These are phyloP conservation scores for Pseudodiploospora longispora DNA, from an alignment of 2,329 filamentous ascomycete genomes.

Conservation along the genomic window DNA sequence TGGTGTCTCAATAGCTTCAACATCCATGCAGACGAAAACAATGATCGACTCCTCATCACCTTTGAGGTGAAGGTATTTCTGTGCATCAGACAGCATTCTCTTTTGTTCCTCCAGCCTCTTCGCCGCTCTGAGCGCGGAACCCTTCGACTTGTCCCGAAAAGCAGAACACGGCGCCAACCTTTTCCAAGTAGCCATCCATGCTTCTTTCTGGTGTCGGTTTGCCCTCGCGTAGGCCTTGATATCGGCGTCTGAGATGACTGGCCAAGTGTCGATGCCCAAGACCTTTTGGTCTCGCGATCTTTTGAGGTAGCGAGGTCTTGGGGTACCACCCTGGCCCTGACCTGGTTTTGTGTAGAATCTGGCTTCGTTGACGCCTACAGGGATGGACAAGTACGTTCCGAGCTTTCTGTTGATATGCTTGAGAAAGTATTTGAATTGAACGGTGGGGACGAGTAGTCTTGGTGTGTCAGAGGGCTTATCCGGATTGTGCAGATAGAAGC, in stretches of 20 bases:
- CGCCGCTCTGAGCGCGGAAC: conserved; percentile 35
- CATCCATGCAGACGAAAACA: conserved; percentile 71
- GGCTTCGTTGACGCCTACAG: conserved; percentile 37
- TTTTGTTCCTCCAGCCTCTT: conserved; percentile 41
- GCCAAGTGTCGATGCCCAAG: conserved; percentile 21
- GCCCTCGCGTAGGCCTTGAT: conserved; percentile 18
- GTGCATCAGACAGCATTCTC: conserved; percentile 53
- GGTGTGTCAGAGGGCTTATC: conserved; percentile 37
- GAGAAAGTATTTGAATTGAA: conserved; percentile 59
- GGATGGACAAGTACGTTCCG: conserved; percentile 48
- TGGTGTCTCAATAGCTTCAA: conserved; percentile 70
- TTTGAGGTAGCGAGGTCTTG: conserved; percentile 61
- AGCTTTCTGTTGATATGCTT: conserved; percentile 55
- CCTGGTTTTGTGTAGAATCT: conserved; percentile 56
- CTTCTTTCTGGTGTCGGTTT: neutral
- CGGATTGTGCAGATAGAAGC: conserved; percentile 59
- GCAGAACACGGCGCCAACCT: conserved; percentile 13
- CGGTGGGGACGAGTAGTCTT: conserved; percentile 58
- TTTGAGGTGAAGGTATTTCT: conserved; percentile 61
- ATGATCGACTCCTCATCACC: conserved; percentile 11
- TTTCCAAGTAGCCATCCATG: conserved; percentile 11
- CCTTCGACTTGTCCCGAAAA: conserved; percentile 30
- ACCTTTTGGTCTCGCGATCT: conserved; percentile 37
- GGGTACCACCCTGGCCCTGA: conserved; percentile 41
- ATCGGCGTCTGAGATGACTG: conserved; percentile 29